Evolutionary conservation across 2,329 filamentous ascomycete species (phyloP).

Genomic region (Ceratocystis cacaofunesta): DNA sequence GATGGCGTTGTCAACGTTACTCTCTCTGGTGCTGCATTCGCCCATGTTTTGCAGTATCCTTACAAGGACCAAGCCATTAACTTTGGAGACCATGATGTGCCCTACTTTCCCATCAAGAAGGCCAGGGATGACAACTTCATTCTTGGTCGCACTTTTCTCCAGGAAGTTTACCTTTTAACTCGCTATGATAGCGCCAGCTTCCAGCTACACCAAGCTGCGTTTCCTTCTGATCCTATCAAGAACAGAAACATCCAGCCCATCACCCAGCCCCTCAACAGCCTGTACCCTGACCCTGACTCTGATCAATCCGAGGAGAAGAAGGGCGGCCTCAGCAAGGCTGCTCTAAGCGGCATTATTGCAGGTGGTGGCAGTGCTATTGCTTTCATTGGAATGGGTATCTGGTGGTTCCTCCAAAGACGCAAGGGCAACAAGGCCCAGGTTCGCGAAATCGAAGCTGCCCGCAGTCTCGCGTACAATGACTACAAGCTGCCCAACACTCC

Average conservation of each 20-base stretch:
- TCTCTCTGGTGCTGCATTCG: slow-evolving; percentile 35
- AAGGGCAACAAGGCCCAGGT: slow-evolving; percentile 21
- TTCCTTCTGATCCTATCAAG: slow-evolving; percentile 33
- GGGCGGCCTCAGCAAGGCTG: slow-evolving; percentile 25
- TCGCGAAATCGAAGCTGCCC: slow-evolving; percentile 1
- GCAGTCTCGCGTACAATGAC: slow-evolving; percentile 18
- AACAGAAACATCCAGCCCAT: slow-evolving; percentile 25
- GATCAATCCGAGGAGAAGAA: slow-evolving; percentile 18
- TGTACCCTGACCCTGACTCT: slow-evolving; percentile 29
- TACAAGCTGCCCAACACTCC: slow-evolving; percentile 14
- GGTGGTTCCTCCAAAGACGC: slow-evolving; percentile 26
- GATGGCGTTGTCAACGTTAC: slow-evolving; percentile 43
- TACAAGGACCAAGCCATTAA: slow-evolving; percentile 31
- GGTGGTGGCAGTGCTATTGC: slow-evolving; percentile 28
- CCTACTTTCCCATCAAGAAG: slow-evolving; percentile 53
- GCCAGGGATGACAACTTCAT: slow-evolving; percentile 40
- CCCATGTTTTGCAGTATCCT: slow-evolving; percentile 35
- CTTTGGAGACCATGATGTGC: slow-evolving; percentile 32
- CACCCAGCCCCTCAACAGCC: slow-evolving; percentile 29
- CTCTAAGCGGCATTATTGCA: slow-evolving; percentile 32
- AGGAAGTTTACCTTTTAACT: slow-evolving; percentile 49
- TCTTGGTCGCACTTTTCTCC: slow-evolving; percentile 53
- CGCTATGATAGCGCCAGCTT: slow-evolving; percentile 40
- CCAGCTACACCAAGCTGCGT: slow-evolving; percentile 40
- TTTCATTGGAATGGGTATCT: slow-evolving; percentile 23